phyloP scores from a whole-genome alignment of 2,329 filamentous ascomycete species.

The Basipetospora chlamydospora region DNA sequence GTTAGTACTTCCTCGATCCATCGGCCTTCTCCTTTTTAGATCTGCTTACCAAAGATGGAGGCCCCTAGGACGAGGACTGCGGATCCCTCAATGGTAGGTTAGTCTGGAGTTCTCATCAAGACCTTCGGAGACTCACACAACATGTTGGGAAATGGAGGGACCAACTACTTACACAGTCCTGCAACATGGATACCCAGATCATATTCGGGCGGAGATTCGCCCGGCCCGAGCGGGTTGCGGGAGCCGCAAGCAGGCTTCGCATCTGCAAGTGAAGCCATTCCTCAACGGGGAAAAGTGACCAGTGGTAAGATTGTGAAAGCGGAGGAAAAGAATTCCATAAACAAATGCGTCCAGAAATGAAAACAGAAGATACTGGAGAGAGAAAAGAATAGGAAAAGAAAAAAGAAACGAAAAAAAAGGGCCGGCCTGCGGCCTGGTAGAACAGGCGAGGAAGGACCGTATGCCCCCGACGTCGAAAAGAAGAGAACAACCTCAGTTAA shows the following conservation, averaged over 20 bases:
- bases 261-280: constrained; percentile 15
- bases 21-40: too few relatives aligned
- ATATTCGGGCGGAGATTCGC: too few relatives aligned
- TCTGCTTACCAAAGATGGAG: constrained; percentile 21
- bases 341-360: constrained; percentile 10
- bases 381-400: constrained; percentile 7
- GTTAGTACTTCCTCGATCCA: too few relatives aligned
- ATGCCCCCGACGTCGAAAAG: constrained; percentile 6
- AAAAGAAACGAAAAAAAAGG: constrained; percentile 13
- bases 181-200: constrained; percentile 25
- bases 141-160: too few relatives aligned
- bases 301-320: too few relatives aligned
- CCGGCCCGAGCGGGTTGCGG: constrained; percentile 18
- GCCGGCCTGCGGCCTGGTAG: constrained; percentile 22
- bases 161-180: constrained; percentile 28
- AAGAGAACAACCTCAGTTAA: constrained; percentile 3
- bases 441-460: constrained; percentile 6
- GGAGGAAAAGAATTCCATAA: constrained; percentile 2
- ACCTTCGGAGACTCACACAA: too few relatives aligned
- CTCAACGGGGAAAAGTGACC: constrained; percentile 7
- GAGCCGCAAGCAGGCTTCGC: constrained; percentile 25
- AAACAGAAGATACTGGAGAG: constrained; percentile 10
- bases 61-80: constrained; percentile 25
- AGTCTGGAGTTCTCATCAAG: too few relatives aligned
- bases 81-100: neutral